phyloP scores from a whole-genome alignment of 495 filamentous ascomycete species.

The Neurospora hispaniola region DNA sequence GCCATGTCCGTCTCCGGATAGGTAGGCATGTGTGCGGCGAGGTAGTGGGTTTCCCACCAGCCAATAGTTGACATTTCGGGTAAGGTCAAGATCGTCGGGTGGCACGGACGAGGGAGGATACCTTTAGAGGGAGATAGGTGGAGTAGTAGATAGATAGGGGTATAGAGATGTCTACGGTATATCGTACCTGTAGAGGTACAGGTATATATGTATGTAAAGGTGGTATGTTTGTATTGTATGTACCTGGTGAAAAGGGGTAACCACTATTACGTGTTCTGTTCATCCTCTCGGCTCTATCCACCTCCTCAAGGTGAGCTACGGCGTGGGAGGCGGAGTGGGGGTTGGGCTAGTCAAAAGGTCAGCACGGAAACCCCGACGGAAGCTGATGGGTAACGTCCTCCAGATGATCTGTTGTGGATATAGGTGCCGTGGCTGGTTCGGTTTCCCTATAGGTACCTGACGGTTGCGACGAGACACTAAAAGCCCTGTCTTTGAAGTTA shows the following conservation, averaged over 20 bases:
- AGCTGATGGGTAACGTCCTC: not conserved
- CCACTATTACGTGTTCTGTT: not conserved
- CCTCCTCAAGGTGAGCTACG: not conserved
- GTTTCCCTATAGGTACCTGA: not conserved
- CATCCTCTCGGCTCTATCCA: not conserved
- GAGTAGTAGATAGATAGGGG: not conserved
- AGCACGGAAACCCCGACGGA: not conserved
- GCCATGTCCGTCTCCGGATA: not conserved
- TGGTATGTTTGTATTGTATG: not conserved
- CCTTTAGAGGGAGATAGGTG: not conserved
- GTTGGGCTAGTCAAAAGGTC: not conserved
- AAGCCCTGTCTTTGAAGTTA: not conserved
- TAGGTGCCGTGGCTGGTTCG: not conserved
- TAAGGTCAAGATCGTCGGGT: not conserved
- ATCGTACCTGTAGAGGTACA: not conserved
- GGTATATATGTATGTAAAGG: not conserved
- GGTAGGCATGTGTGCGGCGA: not conserved
- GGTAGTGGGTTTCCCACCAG: not conserved
- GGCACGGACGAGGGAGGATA: not conserved
- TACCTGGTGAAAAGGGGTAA: not conserved
- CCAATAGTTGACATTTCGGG: not conserved
- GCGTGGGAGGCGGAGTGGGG: not conserved
- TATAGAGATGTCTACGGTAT: not conserved
- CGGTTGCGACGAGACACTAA: not conserved
- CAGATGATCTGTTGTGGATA: not conserved